phyloP scores from a whole-genome alignment of 2,329 filamentous ascomycete species.

The Tolypocladium inflatum region DNA sequence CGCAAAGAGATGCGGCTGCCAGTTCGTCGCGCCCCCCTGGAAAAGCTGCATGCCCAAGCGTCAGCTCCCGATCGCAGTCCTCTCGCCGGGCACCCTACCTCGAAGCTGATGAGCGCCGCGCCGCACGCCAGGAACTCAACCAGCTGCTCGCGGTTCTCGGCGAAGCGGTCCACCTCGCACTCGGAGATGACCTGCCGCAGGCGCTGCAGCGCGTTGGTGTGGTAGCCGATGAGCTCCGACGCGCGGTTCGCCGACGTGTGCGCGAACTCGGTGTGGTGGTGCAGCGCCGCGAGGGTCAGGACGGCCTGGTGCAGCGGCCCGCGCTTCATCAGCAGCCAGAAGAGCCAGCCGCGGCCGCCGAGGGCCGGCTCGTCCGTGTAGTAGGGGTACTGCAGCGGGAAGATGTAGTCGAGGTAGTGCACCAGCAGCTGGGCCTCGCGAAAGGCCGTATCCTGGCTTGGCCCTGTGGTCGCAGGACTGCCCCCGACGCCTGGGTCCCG shows the following conservation, averaged over 20 bases:
- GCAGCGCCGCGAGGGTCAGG: constrained; percentile 15
- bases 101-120: constrained; percentile 15
- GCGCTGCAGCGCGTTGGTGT: constrained; percentile 15
- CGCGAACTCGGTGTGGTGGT: constrained; percentile 12
- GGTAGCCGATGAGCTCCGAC: constrained; percentile 11
- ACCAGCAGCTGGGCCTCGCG: constrained; percentile 17
- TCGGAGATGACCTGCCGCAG: constrained; percentile 10
- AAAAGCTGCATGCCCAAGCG: background rate
- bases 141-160: constrained; percentile 8
- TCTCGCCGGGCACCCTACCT: constrained; percentile 4
- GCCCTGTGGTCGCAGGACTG: background rate
- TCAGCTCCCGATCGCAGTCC: background rate
- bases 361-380: constrained; percentile 14
- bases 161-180: constrained; percentile 4
- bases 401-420: constrained; percentile 18
- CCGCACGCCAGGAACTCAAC: constrained; percentile 16
- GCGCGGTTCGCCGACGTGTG: constrained; percentile 10
- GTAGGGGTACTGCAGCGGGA: constrained; percentile 15
- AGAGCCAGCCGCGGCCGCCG: constrained; percentile 17
- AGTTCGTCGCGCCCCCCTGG: constrained; percentile 9
- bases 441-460: constrained; percentile 1
- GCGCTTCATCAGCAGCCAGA: constrained; percentile 10
- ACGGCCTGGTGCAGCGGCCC: constrained; percentile 14
- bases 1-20: constrained; percentile 12
- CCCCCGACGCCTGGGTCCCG: background rate